Evolutionary conservation across 495 filamentous ascomycete genomes (phyloP).

Genomic region (Aspergillus coremiiformis): DNA sequence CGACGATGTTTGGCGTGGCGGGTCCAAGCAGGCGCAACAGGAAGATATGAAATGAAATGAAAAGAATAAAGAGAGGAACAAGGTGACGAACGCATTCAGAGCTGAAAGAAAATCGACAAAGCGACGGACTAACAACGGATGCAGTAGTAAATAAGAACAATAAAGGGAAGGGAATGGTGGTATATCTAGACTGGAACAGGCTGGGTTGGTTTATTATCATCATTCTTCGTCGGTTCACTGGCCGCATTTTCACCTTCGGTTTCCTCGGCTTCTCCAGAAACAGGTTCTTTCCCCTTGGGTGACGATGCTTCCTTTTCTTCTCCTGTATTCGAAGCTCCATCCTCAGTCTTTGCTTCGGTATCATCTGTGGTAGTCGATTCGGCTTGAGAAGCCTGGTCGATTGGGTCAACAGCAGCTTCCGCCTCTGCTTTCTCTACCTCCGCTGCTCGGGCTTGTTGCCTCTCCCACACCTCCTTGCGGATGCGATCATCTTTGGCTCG

Average conservation of each 20-base stretch:
- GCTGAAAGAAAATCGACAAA: not conserved
- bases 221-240: not conserved
- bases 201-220: not conserved
- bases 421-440: conserved; percentile 31
- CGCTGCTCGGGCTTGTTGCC: conserved; percentile 46
- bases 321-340: not conserved
- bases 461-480: conserved; percentile 76
- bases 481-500: conserved; percentile 82
- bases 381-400: conserved; percentile 12
- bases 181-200: not conserved
- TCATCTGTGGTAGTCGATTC: conserved; percentile 2
- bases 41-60: not conserved
- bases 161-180: not conserved
- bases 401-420: conserved; percentile 19
- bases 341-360: conserved; percentile 1
- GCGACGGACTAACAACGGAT: not conserved
- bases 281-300: conserved; percentile 4
- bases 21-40: not conserved
- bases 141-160: not conserved
- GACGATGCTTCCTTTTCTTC: conserved; percentile 1
- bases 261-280: conserved; percentile 2
- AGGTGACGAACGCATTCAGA: not conserved
- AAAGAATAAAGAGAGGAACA: not conserved
- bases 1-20: not conserved
- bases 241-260: not conserved